Conservation (phyloP, 2,329 filamentous ascomycete genomes). For the Fusarium cicatricum region DNA sequence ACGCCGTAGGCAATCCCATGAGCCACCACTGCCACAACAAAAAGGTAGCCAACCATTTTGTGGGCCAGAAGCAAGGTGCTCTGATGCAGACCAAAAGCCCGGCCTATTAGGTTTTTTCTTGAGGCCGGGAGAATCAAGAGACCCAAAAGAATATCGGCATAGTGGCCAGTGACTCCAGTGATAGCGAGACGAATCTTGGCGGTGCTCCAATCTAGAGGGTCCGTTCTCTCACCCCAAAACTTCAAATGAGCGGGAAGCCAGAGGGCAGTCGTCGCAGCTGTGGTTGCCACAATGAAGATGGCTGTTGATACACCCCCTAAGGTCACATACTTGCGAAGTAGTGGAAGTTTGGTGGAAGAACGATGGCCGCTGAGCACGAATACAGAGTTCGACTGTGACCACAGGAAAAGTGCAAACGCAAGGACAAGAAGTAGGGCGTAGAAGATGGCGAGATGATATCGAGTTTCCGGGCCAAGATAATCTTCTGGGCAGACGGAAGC, state of each 20-base stretch:
- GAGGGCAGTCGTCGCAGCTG: conserved; percentile 1
- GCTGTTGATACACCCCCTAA: not conserved
- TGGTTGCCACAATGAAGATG: not conserved
- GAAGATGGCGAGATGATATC: conserved; percentile 3
- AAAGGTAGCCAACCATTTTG: conserved; percentile 7
- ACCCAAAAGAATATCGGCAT: conserved; percentile 13
- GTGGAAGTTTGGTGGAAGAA: conserved; percentile 1
- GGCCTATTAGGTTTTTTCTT: conserved; percentile 5
- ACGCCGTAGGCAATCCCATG: conserved; percentile 12
- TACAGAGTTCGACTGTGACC: not conserved
- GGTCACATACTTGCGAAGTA: conserved; percentile 6
- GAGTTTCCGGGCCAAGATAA: conserved; percentile 2
- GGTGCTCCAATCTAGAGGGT: conserved; percentile 12
- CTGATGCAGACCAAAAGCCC: conserved; percentile 10
- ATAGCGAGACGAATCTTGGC: conserved; percentile 12
- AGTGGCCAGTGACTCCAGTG: conserved; percentile 14
- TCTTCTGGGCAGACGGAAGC: conserved; percentile 8
- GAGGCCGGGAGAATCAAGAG: conserved; percentile 15
- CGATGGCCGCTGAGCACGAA: not conserved
- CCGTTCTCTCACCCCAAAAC: conserved; percentile 11
- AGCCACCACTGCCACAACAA: not conserved
- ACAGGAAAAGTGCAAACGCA: not conserved
- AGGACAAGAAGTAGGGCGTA: not conserved
- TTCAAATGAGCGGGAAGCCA: conserved; percentile 9
- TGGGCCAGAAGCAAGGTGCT: conserved; percentile 8